Percentiles rank a stretch among this genome's conserved stretches.
phyloP scores from a whole-genome alignment of 495 filamentous ascomycete genomes.

The Aspergillus sparsus region DNA sequence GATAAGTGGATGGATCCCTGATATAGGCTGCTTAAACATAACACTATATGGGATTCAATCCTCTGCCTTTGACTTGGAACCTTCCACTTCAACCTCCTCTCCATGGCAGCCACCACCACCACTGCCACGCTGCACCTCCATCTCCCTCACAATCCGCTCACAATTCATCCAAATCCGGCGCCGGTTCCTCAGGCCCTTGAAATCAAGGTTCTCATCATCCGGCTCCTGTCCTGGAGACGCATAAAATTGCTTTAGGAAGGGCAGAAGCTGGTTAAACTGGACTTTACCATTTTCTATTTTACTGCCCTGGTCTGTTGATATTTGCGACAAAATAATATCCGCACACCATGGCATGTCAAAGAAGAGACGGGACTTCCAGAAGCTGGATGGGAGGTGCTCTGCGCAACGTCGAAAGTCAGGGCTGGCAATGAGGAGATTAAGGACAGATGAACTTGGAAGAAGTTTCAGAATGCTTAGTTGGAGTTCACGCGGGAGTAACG shows the following conservation, averaged over 20 bases:
- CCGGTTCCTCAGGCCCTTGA: slow-evolving; percentile 6
- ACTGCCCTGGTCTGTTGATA: not conserved
- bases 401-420: not conserved
- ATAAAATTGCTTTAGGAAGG: slow-evolving; percentile 1
- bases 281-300: not conserved
- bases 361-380: slow-evolving; percentile 7
- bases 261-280: not conserved
- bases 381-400: not conserved
- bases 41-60: not conserved
- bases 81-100: not conserved
- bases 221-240: slow-evolving; percentile 1
- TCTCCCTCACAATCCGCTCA: slow-evolving; percentile 7
- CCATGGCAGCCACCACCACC: not conserved
- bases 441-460: not conserved
- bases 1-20: not conserved
- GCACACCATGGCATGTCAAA: slow-evolving; percentile 1
- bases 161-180: slow-evolving; percentile 9
- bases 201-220: not conserved
- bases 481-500: slow-evolving; percentile 1
- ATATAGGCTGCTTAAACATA: not conserved
- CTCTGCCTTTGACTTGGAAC: not conserved
- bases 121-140: not conserved
- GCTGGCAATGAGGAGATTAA: slow-evolving; percentile 1
- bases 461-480: slow-evolving; percentile 1
- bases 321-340: not conserved